Evolutionary conservation across 306 rosid genomes (phyloP).

Genomic region (Prunus mongolica): DNA sequence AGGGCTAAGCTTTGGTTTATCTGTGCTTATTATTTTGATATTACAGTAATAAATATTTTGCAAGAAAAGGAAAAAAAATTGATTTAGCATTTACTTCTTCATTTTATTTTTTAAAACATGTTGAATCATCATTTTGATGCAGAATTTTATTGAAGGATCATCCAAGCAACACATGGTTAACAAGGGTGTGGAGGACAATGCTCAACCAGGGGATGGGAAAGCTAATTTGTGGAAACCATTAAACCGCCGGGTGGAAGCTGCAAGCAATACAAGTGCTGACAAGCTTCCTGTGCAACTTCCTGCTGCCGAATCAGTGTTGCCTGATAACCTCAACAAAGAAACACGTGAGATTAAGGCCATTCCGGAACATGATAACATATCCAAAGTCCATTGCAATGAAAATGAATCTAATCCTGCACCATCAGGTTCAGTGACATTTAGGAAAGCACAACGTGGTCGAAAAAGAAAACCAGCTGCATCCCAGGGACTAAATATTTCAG

Average conservation of each 20-base stretch:
- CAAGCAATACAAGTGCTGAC: constrained; percentile 14
- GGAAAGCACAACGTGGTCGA: constrained; percentile 7
- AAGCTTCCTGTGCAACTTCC: constrained; percentile 7
- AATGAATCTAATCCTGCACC: constrained; percentile 20
- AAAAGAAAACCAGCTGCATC: constrained; percentile 18
- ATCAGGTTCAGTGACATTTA: constrained; percentile 13
- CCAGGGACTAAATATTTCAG: constrained; percentile 35
- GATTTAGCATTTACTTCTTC: neutral
- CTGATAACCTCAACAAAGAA: constrained; percentile 21
- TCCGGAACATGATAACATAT: constrained; percentile 10
- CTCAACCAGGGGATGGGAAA: constrained; percentile 20
- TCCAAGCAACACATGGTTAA: constrained; percentile 15
- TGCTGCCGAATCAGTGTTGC: constrained; percentile 12
- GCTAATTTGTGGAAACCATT: constrained; percentile 23
- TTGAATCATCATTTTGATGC: constrained; percentile 20
- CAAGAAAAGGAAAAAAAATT: no score
- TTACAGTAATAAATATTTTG: no score
- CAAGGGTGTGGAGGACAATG: constrained; percentile 16
- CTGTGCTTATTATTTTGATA: neutral
- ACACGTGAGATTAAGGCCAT: neutral
- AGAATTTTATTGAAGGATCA: constrained; percentile 33
- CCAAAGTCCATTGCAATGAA: constrained; percentile 6
- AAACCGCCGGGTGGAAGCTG: constrained; percentile 27
- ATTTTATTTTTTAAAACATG: constrained; percentile 5
- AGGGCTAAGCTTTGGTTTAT: neutral